These are phyloP conservation scores for Fusarium dlaminii DNA, from an alignment of 2,329 filamentous ascomycete species.

Conservation along the genomic window DNA sequence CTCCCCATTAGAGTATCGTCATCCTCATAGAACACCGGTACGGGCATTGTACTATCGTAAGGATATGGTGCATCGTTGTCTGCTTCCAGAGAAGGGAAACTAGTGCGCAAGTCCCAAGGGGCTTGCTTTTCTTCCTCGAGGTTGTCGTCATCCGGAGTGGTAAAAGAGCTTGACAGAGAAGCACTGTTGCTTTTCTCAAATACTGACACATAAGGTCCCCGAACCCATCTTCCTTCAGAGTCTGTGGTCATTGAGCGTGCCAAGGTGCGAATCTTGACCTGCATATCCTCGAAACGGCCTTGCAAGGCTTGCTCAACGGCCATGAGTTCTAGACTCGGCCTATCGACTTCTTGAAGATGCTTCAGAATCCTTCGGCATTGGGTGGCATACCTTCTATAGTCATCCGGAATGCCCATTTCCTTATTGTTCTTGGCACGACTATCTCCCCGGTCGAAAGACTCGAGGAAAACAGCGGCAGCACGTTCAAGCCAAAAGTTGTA, in stretches of 20 bases:
- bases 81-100: constrained; percentile 13
- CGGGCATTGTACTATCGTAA: constrained; percentile 26
- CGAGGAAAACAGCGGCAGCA: constrained; percentile 35
- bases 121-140: constrained; percentile 2
- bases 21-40: constrained; percentile 10
- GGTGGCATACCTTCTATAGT: constrained; percentile 36
- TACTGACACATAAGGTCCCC: constrained; percentile 37
- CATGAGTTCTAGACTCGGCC: constrained; percentile 23
- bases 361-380: constrained; percentile 37
- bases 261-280: constrained; percentile 20
- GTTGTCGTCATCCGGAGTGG: constrained; percentile 15
- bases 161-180: constrained; percentile 28
- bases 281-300: constrained; percentile 31
- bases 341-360: constrained; percentile 29
- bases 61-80: constrained; percentile 35
- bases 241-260: constrained; percentile 30
- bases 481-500: constrained; percentile 39
- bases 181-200: constrained; percentile 39
- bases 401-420: constrained; percentile 35
- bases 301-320: constrained; percentile 15
- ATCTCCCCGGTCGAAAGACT: constrained; percentile 36
- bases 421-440: constrained; percentile 19
- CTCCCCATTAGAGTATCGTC: not conserved
- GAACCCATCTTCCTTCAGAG: constrained; percentile 9
- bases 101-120: constrained; percentile 15